Evolutionary conservation across 2,329 filamentous ascomycete genomes (phyloP).

Genomic region (Botrytis tulipae): DNA sequence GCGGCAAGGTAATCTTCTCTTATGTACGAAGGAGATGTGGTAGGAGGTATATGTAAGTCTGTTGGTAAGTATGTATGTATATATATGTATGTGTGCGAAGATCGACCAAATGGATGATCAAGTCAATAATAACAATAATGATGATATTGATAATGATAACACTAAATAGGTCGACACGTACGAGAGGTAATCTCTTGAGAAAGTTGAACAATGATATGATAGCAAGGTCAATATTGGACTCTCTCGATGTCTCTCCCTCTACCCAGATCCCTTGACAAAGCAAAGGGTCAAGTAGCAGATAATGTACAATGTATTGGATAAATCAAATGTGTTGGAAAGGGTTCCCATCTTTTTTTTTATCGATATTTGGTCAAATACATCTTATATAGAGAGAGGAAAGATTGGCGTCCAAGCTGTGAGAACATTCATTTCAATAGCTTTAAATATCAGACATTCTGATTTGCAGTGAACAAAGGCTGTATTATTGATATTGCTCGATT

Average conservation of each 20-base stretch:
- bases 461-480: background rate
- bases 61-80: too few species aligned
- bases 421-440: constrained; percentile 1
- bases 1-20: background rate
- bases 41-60: background rate
- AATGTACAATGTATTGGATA: background rate
- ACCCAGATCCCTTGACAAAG: background rate
- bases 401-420: constrained; percentile 6
- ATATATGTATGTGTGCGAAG: background rate
- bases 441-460: constrained; percentile 1
- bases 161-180: background rate
- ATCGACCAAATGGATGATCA: background rate
- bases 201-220: background rate
- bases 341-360: background rate
- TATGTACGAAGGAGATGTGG: background rate
- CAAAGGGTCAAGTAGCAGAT: background rate
- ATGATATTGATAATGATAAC: background rate
- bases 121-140: background rate
- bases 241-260: background rate
- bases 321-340: background rate
- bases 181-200: background rate
- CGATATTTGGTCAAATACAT: background rate
- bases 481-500: background rate
- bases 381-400: background rate
- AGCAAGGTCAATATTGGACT: background rate